Base-by-base conservation (phyloP, 768 basidiomycete species). In the Ephemerocybe angulata region DNA sequence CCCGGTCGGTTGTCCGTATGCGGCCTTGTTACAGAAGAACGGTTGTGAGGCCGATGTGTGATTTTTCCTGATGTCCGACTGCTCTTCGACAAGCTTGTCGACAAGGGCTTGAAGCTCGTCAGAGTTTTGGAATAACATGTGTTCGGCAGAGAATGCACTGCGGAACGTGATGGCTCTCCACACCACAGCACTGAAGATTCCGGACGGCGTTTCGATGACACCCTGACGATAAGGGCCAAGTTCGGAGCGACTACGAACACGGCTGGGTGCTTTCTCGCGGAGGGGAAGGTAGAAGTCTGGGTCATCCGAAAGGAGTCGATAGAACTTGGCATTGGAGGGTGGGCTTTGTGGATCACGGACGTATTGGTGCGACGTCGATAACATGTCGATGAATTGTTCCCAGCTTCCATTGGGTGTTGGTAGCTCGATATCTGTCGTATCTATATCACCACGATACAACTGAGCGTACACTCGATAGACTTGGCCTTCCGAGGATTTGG, bases 181-280 rank as follows among this genome's bases (percentile, higher is more conserved):
- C 15, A 58, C 52, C 19, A 58, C 25, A 15, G 35, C 52, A 30
- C 56, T 58, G 52, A 58, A 58, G 11, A 58, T 49, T 8, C 56
- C 56, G 17, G 21, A 11, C 19, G 25, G 13, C 22, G 50, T 52
- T 17, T 19, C 4, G 33, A 57, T 52, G 25, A 29, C 24, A 17
- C 44, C 30, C 13, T 35, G 40, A 10, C 15, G 15, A 22, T 44
- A 57, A 10, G 56, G 56, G 3, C 51, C 50, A n/a, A 29, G 41
- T 21, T 21, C 22, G 24, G 27, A 15, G 21, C 29, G 41, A 19
- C 24, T 27, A 2, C 33, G n/a, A 11, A 28, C 22, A 15, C 50
- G 41, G 12, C 38, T 44, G 38, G 51, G 22, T 27, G 51, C 56
- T 21, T 21, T n/a, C 17, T 57, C 44, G 12, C 52, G 43, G 22